Percentiles rank a stretch among this genome's conserved stretches.
Evolutionary conservation across 257 asterid species (phyloP).

Genomic region (Ophiorrhiza pumila): DNA sequence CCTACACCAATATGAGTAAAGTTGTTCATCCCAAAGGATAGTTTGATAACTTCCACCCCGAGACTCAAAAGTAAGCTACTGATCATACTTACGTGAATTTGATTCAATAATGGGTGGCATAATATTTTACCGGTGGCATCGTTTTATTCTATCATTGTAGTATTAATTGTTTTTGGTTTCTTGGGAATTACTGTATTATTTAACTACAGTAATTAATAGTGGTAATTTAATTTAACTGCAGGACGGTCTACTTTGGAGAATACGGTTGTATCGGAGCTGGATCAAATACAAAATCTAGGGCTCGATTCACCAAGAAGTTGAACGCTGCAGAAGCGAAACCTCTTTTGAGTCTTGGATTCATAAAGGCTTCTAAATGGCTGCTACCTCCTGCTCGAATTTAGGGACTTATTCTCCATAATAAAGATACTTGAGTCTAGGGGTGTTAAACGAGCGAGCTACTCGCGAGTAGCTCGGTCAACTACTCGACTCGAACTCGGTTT

Average conservation of each 20-base stretch:
- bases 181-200: not conserved
- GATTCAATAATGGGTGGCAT: no score
- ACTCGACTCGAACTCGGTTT: no score
- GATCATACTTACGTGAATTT: no score
- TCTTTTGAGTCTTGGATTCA: conserved; percentile 38
- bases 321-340: conserved; percentile 32
- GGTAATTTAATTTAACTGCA: conserved; percentile 12
- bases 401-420: no score
- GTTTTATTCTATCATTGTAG: no score
- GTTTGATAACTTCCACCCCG: conserved; percentile 2
- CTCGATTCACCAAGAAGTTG: conserved; percentile 35
- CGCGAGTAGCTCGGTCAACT: no score
- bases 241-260: conserved; percentile 60
- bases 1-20: conserved; percentile 18
- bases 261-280: conserved; percentile 50
- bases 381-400: conserved; percentile 41
- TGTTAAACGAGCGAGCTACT: no score
- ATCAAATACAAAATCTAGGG: conserved; percentile 27
- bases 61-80: conserved; percentile 20
- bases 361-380: conserved; percentile 62
- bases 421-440: no score
- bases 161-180: not conserved
- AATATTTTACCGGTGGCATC: no score
- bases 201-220: no score
- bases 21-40: conserved; percentile 20